Evolutionary conservation across 2,329 filamentous ascomycete species (phyloP).

Genomic region (Fusarium anguioides): DNA sequence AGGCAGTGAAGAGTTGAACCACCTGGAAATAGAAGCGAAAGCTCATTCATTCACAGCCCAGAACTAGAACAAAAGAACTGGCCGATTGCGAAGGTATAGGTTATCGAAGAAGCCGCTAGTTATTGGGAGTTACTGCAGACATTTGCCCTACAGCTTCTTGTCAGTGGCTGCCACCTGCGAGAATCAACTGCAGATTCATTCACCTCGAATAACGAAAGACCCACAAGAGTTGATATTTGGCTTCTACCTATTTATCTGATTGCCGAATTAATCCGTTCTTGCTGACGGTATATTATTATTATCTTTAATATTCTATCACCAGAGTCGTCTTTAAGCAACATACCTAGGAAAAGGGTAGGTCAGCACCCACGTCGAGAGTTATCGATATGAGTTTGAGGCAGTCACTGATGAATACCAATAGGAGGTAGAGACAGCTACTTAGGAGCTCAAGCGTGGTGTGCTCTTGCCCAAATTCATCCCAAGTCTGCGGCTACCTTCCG

Average conservation of each 20-base stretch:
- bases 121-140: slow-evolving; percentile 8
- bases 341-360: slow-evolving; percentile 14
- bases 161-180: slow-evolving; percentile 36
- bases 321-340: background rate
- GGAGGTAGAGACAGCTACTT: slow-evolving; percentile 12
- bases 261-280: background rate
- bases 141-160: slow-evolving; percentile 20
- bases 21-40: slow-evolving; percentile 12
- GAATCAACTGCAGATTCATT: slow-evolving; percentile 6
- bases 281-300: background rate
- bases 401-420: slow-evolving; percentile 1
- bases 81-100: background rate
- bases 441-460: background rate
- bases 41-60: background rate
- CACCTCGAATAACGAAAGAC: slow-evolving; percentile 1
- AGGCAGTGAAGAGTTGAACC: slow-evolving; percentile 29
- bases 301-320: background rate
- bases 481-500: slow-evolving; percentile 27
- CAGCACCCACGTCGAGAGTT: background rate
- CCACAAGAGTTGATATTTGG: slow-evolving; percentile 1
- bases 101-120: background rate
- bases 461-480: slow-evolving; percentile 24
- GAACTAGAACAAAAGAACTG: background rate
- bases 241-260: background rate
- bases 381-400: background rate